phyloP scores from a whole-genome alignment of 2,329 filamentous ascomycete genomes.

The Phaeosphaeria sp. region DNA sequence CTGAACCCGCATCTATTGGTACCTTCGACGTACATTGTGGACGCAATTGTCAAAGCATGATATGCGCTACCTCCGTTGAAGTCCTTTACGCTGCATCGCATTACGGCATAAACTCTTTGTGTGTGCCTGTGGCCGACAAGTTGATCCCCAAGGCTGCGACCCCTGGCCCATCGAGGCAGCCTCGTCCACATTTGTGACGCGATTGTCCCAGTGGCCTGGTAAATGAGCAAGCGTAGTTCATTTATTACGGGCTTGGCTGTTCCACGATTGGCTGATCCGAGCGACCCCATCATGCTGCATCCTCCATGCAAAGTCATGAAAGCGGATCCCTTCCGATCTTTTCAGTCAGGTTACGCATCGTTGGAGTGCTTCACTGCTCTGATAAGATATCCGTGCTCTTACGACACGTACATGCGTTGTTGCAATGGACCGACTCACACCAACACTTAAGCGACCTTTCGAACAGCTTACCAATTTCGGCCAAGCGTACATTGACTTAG shows the following conservation, averaged over 20 bases:
- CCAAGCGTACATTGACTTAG: background rate
- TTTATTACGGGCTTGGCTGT: background rate
- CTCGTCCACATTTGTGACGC: background rate
- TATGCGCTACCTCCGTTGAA: background rate
- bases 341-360: background rate
- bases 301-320: background rate
- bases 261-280: background rate
- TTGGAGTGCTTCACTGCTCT: background rate
- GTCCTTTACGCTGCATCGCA: background rate
- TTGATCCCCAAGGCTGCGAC: background rate
- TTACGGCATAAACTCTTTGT: background rate
- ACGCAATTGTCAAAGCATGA: background rate
- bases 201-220: constrained; percentile 1
- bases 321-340: background rate
- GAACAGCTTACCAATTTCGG: background rate
- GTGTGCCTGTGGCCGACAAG: background rate
- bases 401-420: background rate
- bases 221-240: constrained; percentile 4
- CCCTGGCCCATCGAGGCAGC: background rate
- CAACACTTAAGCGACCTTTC: background rate
- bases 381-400: background rate
- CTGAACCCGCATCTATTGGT: background rate
- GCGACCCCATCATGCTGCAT: background rate
- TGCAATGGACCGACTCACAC: background rate
- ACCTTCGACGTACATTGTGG: background rate